phyloP scores from a whole-genome alignment of 176 grass and related monocot genomes.

The Secale cereale region DNA sequence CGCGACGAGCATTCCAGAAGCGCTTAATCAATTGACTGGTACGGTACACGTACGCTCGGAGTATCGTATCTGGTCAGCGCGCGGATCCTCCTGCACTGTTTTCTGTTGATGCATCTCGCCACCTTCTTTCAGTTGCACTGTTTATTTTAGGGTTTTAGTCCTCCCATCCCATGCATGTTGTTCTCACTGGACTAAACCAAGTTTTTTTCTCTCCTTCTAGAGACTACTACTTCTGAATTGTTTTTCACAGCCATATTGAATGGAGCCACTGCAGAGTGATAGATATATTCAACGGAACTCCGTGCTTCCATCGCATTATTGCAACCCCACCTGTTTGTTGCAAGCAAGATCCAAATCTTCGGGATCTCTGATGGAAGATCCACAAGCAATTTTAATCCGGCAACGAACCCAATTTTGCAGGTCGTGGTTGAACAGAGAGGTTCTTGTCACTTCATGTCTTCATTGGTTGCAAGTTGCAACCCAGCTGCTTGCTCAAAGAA shows the following conservation, averaged over 20 bases:
- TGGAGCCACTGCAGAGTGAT: neutral
- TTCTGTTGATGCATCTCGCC: neutral
- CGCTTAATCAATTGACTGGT: neutral
- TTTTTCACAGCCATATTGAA: neutral
- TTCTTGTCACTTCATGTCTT: neutral
- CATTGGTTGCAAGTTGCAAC: neutral
- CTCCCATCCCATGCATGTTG: neutral
- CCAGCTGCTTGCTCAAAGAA: neutral
- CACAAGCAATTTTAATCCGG: neutral
- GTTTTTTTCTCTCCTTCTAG: neutral
- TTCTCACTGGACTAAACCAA: neutral
- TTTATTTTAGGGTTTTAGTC: neutral
- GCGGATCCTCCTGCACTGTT: neutral
- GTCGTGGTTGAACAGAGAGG: neutral
- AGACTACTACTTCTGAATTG: neutral
- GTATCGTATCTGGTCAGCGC: neutral
- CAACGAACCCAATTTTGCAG: constrained; percentile 13
- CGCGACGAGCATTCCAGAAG: neutral
- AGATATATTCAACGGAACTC: neutral
- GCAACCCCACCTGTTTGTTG: neutral
- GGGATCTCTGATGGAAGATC: constrained; percentile 31
- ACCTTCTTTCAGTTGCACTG: neutral
- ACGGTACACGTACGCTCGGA: neutral
- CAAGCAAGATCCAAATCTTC: constrained; percentile 43
- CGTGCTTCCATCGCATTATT: constrained; percentile 1